These are phyloP conservation scores for Cladophialophora psammophila DNA, from an alignment of 2,329 filamentous ascomycete genomes.

Conservation along the genomic window DNA sequence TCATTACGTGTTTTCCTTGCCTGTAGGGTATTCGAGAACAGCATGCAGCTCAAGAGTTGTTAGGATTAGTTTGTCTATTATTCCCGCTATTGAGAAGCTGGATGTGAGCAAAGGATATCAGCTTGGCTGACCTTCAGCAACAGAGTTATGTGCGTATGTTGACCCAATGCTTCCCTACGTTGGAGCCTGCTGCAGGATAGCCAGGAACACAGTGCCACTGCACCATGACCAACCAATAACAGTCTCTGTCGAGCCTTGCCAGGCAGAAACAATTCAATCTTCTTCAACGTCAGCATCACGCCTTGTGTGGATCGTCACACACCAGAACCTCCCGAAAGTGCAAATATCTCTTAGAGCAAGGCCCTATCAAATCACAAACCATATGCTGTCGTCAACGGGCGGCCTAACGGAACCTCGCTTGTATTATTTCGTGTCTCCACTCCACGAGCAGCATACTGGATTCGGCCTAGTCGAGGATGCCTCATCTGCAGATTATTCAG, in stretches of 20 bases:
- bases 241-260: neutral
- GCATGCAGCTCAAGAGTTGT: neutral
- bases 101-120: neutral
- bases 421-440: neutral
- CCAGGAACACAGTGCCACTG: neutral
- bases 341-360: neutral
- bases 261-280: neutral
- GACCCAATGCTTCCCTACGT: neutral
- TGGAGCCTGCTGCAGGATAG: neutral
- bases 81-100: neutral
- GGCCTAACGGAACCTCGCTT: neutral
- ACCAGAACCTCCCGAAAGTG: neutral
- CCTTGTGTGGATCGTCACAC: neutral
- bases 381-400: neutral
- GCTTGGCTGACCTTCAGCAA: neutral
- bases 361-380: neutral
- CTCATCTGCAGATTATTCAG: slow-evolving; percentile 5
- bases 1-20: neutral
- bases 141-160: neutral
- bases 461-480: slow-evolving; percentile 5
- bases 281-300: neutral
- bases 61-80: neutral
- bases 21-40: neutral
- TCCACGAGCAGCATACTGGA: slow-evolving; percentile 8
- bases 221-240: neutral